Evolutionary conservation across 225 moss, liverwort and hornwort species (phyloP).

Genomic region (Climacium dendroides): DNA sequence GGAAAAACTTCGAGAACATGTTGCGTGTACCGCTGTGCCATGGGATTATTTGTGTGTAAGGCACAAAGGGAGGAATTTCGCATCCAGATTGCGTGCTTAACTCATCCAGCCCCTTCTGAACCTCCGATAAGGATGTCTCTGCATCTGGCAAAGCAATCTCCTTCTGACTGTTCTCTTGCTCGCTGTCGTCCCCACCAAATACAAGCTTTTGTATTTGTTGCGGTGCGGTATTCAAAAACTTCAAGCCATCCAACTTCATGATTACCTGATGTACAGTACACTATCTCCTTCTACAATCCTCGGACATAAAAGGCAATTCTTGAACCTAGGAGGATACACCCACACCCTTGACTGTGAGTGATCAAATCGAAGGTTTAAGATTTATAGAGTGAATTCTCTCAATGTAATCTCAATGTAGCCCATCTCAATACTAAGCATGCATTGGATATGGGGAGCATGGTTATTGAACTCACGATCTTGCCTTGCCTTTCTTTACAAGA

Average conservation of each 20-base stretch:
- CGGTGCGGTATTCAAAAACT: constrained; percentile 6
- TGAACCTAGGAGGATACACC: not conserved
- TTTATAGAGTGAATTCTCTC: not conserved
- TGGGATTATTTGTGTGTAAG: constrained; percentile 41
- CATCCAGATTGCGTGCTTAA: constrained; percentile 13
- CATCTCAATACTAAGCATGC: not conserved
- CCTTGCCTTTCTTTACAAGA: too few relatives aligned
- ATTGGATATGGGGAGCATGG: not conserved
- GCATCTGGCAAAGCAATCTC: constrained; percentile 2
- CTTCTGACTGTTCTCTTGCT: not conserved
- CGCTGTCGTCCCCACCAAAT: not conserved
- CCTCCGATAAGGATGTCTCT: not conserved
- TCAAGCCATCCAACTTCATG: constrained; percentile 24
- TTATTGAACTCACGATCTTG: not conserved
- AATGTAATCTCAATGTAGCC: not conserved
- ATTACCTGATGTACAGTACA: not conserved
- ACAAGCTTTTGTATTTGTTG: constrained; percentile 2
- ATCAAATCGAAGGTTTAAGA: not conserved
- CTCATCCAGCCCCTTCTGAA: constrained; percentile 18
- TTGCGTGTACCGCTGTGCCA: constrained; percentile 65
- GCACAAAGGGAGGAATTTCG: constrained; percentile 36
- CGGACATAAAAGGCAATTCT: not conserved
- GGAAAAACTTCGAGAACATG: constrained; percentile 57
- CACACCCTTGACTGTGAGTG: not conserved
- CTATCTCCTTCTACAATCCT: not conserved